phyloP scores from a whole-genome alignment of 768 basidiomycete species.

The Calvatia gigantea region DNA sequence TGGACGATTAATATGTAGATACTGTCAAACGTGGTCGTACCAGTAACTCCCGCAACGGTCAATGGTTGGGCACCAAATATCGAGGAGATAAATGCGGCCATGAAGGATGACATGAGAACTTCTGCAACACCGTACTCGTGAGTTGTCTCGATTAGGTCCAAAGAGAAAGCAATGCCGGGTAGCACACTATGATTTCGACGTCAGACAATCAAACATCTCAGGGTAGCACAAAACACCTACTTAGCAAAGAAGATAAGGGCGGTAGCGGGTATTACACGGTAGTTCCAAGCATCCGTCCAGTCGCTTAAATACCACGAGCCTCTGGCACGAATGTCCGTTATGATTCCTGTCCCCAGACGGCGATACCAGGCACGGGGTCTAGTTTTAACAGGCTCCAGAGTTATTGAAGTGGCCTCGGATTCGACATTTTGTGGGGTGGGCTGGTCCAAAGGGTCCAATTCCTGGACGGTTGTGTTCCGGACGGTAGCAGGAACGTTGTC shows the following conservation, averaged over 20 bases:
- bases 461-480: neutral
- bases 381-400: neutral
- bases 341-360: constrained; percentile 57
- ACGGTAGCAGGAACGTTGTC: neutral
- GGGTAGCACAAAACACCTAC: constrained; percentile 33
- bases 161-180: constrained; percentile 87
- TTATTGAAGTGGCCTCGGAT: constrained; percentile 1
- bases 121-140: constrained; percentile 88
- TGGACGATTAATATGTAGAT: neutral
- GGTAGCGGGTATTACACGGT: constrained; percentile 84
- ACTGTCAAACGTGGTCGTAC: constrained; percentile 26
- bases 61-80: constrained; percentile 88
- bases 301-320: constrained; percentile 80
- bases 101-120: constrained; percentile 78
- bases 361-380: constrained; percentile 23
- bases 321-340: constrained; percentile 65
- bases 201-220: neutral
- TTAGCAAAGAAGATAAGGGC: constrained; percentile 85
- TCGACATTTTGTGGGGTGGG: neutral
- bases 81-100: constrained; percentile 87
- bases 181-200: constrained; percentile 50
- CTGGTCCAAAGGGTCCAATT: neutral
- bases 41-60: constrained; percentile 89
- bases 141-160: constrained; percentile 91
- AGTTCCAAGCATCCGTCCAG: constrained; percentile 92